These are phyloP conservation scores for Fraxinus anomala DNA, from an alignment of 257 asterid genomes.

Conservation along the genomic window DNA sequence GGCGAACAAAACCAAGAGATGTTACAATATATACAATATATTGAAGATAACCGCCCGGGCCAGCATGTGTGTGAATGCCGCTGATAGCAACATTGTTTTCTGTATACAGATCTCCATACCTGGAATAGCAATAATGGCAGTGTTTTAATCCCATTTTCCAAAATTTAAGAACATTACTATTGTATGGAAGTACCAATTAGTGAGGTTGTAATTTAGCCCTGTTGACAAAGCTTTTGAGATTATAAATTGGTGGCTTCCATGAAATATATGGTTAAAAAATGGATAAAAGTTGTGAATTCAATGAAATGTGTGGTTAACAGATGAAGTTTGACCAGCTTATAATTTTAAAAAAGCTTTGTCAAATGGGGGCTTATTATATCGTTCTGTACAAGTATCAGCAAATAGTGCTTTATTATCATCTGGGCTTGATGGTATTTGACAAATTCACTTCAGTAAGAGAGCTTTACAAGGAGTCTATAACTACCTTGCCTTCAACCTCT, in stretches of 20 bases:
- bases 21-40: slow-evolving; percentile 88
- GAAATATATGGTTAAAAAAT: no score
- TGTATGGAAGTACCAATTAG: neutral
- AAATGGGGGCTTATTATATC: neutral
- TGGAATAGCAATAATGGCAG: slow-evolving; percentile 30
- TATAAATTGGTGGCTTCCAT: no score
- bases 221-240: no score
- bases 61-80: slow-evolving; percentile 97
- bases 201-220: neutral
- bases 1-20: slow-evolving; percentile 96
- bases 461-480: slow-evolving; percentile 6
- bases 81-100: slow-evolving; percentile 92
- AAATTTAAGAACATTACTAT: slow-evolving; percentile 17
- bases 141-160: slow-evolving; percentile 19
- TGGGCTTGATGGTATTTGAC: slow-evolving; percentile 3
- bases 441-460: slow-evolving; percentile 6
- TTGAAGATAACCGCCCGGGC: slow-evolving; percentile 98
- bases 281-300: no score
- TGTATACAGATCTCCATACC: slow-evolving; percentile 90
- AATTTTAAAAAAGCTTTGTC: no score
- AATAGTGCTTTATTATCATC: slow-evolving; percentile 19
- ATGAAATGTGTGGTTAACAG: no score
- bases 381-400: slow-evolving; percentile 19
- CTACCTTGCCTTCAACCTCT: slow-evolving; percentile 91
- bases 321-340: no score